Conservation (phyloP, 2,329 filamentous ascomycete species). For the Monosporascus sp. region DNA sequence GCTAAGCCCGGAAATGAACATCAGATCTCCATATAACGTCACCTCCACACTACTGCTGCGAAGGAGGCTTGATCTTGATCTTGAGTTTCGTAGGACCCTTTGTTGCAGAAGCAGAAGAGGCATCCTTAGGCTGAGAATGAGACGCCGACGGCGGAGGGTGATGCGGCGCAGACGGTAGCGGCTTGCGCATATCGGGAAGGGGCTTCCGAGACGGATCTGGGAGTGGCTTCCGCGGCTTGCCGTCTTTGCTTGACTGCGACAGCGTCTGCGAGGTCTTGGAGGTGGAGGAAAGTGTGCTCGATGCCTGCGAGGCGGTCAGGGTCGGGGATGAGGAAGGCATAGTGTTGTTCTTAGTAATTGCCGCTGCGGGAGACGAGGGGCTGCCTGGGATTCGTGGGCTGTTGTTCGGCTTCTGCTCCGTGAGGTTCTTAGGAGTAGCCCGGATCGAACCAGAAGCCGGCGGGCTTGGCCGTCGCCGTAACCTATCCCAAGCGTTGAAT, state of each 20-base stretch:
- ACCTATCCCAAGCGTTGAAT: constrained; percentile 22
- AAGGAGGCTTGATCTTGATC: constrained; percentile 23
- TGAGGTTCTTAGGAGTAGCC: constrained; percentile 21
- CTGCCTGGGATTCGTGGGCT: not conserved
- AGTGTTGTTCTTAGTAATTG: not conserved
- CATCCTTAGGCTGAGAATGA: constrained; percentile 3
- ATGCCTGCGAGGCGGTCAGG: constrained; percentile 7
- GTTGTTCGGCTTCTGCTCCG: not conserved
- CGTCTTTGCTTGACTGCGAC: constrained; percentile 5
- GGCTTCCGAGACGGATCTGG: constrained; percentile 9
- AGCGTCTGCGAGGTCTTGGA: constrained; percentile 2
- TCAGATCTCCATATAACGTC: not conserved
- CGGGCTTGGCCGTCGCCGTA: constrained; percentile 12
- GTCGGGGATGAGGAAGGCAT: not conserved
- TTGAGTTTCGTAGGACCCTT: constrained; percentile 20
- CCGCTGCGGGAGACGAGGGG: not conserved
- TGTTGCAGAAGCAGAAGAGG: constrained; percentile 9
- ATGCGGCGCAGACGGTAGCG: constrained; percentile 18
- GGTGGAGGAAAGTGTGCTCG: constrained; percentile 7
- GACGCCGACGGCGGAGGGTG: constrained; percentile 11
- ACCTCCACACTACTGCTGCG: constrained; percentile 3
- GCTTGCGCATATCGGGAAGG: constrained; percentile 23
- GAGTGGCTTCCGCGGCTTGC: constrained; percentile 19
- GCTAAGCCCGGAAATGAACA: not conserved
- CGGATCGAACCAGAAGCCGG: constrained; percentile 21